A percentile compares a stretch with the other conserved stretches of the same genome.
Evolutionary conservation across 106 monocot species (phyloP).

Genomic region (Vanilla planifolia): DNA sequence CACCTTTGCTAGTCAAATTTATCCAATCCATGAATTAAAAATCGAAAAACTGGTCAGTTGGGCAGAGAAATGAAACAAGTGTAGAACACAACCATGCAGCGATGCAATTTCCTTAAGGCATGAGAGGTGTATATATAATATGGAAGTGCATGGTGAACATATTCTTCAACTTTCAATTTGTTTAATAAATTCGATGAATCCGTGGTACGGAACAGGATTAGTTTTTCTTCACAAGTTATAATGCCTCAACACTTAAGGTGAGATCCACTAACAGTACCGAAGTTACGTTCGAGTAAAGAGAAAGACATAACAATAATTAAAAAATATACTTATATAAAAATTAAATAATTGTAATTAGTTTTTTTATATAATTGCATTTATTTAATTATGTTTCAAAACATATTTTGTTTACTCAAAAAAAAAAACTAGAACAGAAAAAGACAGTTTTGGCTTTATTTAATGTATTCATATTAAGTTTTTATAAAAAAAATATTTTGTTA

Average conservation of each 20-base stretch:
- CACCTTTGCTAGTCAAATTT: conserved; percentile 39
- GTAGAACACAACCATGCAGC: background rate
- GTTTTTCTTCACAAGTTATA: background rate
- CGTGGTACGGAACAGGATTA: background rate
- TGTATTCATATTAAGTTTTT: too few relatives aligned
- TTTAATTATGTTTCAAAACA: background rate
- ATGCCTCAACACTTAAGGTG: background rate
- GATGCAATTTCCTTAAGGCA: background rate
- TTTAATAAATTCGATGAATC: background rate
- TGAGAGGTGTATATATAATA: background rate
- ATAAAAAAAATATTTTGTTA: too few relatives aligned
- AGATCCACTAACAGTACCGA: background rate
- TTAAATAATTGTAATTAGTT: background rate
- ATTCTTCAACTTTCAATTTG: background rate
- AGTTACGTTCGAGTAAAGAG: background rate
- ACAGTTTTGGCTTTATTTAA: too few relatives aligned
- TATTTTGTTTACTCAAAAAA: background rate
- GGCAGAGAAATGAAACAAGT: background rate
- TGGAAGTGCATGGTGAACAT: background rate
- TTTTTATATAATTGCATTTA: background rate
- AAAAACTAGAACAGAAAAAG: background rate
- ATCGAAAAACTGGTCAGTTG: background rate
- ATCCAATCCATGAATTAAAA: conserved; percentile 28
- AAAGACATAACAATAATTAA: background rate
- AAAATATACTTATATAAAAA: too few relatives aligned